Base-by-base conservation (phyloP, 768 basidiomycete species). In the Amanita rubescens region DNA sequence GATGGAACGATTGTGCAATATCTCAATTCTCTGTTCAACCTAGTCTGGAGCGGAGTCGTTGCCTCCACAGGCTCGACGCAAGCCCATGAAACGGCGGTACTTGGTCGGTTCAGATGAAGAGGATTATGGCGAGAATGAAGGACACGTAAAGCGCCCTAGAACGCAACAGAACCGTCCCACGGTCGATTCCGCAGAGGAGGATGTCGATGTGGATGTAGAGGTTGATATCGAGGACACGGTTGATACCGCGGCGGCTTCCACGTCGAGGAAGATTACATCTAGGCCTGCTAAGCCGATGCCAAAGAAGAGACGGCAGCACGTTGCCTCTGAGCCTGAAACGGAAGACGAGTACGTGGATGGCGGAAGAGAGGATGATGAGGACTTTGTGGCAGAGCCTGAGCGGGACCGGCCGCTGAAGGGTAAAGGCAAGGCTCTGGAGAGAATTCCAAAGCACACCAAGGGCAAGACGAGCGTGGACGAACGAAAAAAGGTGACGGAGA, bases 61-160 rank as follows among this genome's bases (percentile, higher is more conserved):
- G 27, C 27, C 27, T 30, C 5, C 27, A 4, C 27, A 30, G 27
- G 27, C 57, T 17, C 57, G 59, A 20, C 65, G 63, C 45, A 63
- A 62, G 57, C 35, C 60, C 35, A 51, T 54, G 30, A 65, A 68
- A 49, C 64, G 65, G 45, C 63, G 63, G 25, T 55, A 64, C 24
- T 62, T 64, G 34, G 63, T 68, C 32, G 58, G 60, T 22, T 66
- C 59, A 15, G 71, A 68, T 19, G 67, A 67, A 3, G 63, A 65
- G 10, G 60, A 54, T 0, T 58, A 62, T 30, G 57, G 58, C 55
- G 53, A 55, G 34, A 33, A 43, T 11, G 43, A 57, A n/a, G 55
- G 56, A 17, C 35, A 49, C 9, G 11, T 19, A 9, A 46, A 53
- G 44, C 51, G 51, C 3, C 30, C 41, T n/a, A 37, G 42, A 43